phyloP scores from a whole-genome alignment of 352 stramenopile genomes.

The Globisporangium emineosum region DNA sequence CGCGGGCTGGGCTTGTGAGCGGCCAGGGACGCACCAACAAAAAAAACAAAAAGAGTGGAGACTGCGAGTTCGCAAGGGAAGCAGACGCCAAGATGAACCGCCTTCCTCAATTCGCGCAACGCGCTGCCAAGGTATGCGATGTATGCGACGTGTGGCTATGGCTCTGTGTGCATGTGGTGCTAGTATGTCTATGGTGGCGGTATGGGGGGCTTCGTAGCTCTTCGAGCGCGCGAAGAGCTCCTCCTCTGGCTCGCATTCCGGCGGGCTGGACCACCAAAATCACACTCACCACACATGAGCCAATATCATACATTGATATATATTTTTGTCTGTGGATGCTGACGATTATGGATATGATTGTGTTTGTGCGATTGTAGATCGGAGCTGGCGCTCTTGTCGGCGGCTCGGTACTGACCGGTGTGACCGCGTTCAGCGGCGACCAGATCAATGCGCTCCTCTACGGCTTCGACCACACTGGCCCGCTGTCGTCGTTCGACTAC shows the following conservation, averaged over 20 bases:
- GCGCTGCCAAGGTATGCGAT: constrained; percentile 62
- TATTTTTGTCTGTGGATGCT: constrained; percentile 15
- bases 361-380: constrained; percentile 30
- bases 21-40: constrained; percentile 30
- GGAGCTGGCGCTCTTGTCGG: constrained; percentile 64
- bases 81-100: constrained; percentile 64
- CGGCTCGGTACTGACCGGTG: constrained; percentile 74
- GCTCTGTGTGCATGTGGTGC: neutral
- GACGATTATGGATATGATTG: neutral
- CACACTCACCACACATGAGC: constrained; percentile 7
- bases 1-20: no score
- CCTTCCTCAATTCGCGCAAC: constrained; percentile 65
- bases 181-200: neutral
- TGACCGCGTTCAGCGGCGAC: constrained; percentile 82
- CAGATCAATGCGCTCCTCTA: constrained; percentile 87
- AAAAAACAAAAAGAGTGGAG: constrained; percentile 46
- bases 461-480: constrained; percentile 85
- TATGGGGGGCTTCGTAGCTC: neutral
- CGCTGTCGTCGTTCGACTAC: constrained; percentile 89
- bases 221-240: neutral
- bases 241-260: constrained; percentile 14
- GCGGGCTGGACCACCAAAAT: constrained; percentile 68
- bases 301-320: constrained; percentile 1
- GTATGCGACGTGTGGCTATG: neutral
- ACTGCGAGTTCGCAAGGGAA: neutral